Base-by-base conservation (phyloP, 805 yeast genomes). In the Schwanniomyces occidentalis region DNA sequence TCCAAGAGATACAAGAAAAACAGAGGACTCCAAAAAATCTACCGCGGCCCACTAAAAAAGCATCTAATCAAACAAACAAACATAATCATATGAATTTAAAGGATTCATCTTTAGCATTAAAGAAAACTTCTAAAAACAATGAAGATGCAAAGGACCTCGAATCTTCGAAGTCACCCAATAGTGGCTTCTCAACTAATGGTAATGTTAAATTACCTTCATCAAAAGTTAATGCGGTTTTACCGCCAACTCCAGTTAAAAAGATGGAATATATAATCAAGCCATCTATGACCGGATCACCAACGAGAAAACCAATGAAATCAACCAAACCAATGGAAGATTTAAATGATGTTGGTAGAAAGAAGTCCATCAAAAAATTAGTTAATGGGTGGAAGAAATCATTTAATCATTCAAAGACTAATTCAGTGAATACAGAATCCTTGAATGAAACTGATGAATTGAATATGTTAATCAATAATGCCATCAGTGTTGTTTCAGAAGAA, bases 211-310 rank as follows among this genome's bases (percentile, higher is more conserved):
- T 82, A 52, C 86, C 80, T 24, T 52, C 72, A 41, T 51, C 79
- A 51, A 48, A 67, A 49, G 58, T 72, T 45, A 29, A 56, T 46
- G 43, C 50, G 21, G 68, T 84, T 9, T 57, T 78, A 5, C 88
- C 90, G 2, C 76, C 81, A 3, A 82, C 89, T 0, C 90, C 87
- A 0, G 78, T 77, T 6, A 81, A 75, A 51, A 80, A 76, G 42
- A 72, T 80, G 71, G 81, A 76, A 22, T 52, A 51, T 41, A 48
- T 44, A 9, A 38, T 57, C 25, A 45, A 40, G 34, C 44, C 39
- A 9, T 34, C 44, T 12, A 37, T 43, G 17, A 38, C 35, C 23
- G 38, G 38, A 6, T 35, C 49, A 6, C 40, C 46, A 5, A 34
- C 33, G 7, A 30, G 23, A 23, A 24, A 18, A 13, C 29, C 38